A percentile compares a stretch with the other conserved stretches of the same genome.
phyloP scores from a whole-genome alignment of 257 asterid species.

The Solanum sejunctum region DNA sequence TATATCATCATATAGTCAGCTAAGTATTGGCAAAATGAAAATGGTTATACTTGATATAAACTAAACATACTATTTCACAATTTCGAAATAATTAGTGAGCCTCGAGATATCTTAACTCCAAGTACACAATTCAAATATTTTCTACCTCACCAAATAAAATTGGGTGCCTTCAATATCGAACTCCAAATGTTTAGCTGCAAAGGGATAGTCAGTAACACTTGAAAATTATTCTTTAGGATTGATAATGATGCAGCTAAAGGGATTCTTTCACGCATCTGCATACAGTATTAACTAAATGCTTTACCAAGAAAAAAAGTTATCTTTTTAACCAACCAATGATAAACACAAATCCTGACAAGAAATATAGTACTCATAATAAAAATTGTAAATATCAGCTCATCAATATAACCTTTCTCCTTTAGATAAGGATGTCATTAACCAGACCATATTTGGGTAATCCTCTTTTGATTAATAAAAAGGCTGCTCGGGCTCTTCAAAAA shows the following conservation, averaged over 20 bases:
- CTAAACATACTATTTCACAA: neutral
- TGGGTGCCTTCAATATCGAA: neutral
- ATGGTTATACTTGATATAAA: neutral
- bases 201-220: neutral
- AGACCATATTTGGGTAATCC: neutral
- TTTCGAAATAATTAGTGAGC: neutral
- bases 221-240: neutral
- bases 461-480: neutral
- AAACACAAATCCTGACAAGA: neutral
- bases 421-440: neutral
- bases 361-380: neutral
- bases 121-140: neutral
- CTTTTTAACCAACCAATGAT: neutral
- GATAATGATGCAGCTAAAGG: neutral
- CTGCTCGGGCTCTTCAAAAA: neutral
- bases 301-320: neutral
- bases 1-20: neutral
- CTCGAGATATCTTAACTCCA: neutral
- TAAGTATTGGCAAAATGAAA: neutral
- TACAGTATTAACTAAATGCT: neutral
- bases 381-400: neutral
- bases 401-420: neutral
- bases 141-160: neutral
- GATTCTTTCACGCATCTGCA: neutral
- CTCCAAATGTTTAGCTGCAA: neutral